Evolutionary conservation across 805 yeast genomes (phyloP).

Genomic region (Metschnikowia shivogae): DNA sequence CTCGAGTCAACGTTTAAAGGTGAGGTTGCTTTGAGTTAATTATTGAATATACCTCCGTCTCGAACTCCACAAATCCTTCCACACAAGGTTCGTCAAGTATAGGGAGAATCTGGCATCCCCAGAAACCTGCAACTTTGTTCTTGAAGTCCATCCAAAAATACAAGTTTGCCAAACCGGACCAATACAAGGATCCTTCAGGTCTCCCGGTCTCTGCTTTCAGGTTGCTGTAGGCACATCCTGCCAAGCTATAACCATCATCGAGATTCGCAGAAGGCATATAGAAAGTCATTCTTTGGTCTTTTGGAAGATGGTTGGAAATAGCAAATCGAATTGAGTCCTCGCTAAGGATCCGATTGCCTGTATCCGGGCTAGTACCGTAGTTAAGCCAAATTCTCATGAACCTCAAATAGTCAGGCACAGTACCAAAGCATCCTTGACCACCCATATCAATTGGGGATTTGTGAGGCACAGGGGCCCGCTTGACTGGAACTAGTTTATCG

Average conservation of each 20-base stretch:
- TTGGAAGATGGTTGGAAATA: slow-evolving; percentile 29
- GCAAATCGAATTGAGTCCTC: slow-evolving; percentile 31
- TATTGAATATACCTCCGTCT: slow-evolving; percentile 10
- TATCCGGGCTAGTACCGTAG: slow-evolving; percentile 39
- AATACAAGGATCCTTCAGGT: slow-evolving; percentile 31
- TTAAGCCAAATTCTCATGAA: slow-evolving; percentile 38
- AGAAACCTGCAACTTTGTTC: slow-evolving; percentile 36
- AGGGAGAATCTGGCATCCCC: slow-evolving; percentile 39
- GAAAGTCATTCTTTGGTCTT: slow-evolving; percentile 16
- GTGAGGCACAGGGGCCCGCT: slow-evolving; percentile 11
- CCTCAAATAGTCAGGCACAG: slow-evolving; percentile 35
- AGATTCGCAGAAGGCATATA: slow-evolving; percentile 17
- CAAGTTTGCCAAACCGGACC: slow-evolving; percentile 40
- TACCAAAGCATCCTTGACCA: slow-evolving; percentile 41
- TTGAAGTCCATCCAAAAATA: slow-evolving; percentile 39
- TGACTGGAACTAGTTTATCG: slow-evolving; percentile 3
- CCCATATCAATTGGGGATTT: slow-evolving; percentile 34
- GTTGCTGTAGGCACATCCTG: slow-evolving; percentile 28
- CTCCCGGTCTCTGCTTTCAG: slow-evolving; percentile 31
- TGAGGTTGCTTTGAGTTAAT: slow-evolving; percentile 4
- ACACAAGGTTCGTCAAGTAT: slow-evolving; percentile 21
- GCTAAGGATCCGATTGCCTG: slow-evolving; percentile 26
- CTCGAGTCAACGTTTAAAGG: background rate
- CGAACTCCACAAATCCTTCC: slow-evolving; percentile 13
- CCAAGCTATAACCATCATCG: slow-evolving; percentile 30